A percentile compares a stretch with the other conserved stretches of the same genome.
phyloP scores from a whole-genome alignment of 2,329 filamentous ascomycete genomes.

The Arthrobotrys conoides region DNA sequence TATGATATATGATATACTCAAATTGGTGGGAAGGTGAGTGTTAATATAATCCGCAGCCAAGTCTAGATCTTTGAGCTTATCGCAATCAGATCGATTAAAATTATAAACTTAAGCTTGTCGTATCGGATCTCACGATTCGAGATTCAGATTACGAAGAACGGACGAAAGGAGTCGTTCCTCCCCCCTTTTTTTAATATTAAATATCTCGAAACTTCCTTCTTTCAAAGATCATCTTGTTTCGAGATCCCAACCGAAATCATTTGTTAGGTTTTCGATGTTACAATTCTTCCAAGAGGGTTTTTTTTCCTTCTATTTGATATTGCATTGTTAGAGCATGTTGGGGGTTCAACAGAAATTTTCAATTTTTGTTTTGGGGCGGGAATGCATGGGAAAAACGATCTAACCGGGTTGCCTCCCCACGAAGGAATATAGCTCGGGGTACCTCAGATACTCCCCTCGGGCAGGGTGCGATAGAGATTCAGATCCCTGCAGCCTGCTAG shows the following conservation, averaged over 20 bases:
- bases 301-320: conserved; percentile 1
- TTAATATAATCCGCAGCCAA: neutral
- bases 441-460: neutral
- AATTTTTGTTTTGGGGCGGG: conserved; percentile 41
- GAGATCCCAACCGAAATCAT: conserved; percentile 53
- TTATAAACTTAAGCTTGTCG: neutral
- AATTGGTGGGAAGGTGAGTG: neutral
- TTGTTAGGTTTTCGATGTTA: neutral
- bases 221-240: conserved; percentile 22
- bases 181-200: conserved; percentile 10
- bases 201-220: neutral
- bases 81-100: conserved; percentile 2
- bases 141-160: conserved; percentile 33
- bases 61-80: conserved; percentile 4
- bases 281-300: neutral
- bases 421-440: conserved; percentile 21
- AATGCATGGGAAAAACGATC: neutral
- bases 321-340: conserved; percentile 38
- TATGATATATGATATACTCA: too few species aligned
- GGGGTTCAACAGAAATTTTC: conserved; percentile 60
- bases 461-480: conserved; percentile 18
- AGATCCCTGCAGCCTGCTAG: conserved; percentile 17
- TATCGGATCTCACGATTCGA: conserved; percentile 37
- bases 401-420: conserved; percentile 14
- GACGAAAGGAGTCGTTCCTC: conserved; percentile 40